Base-by-base conservation (phyloP, 2,329 filamentous ascomycete species). In the Drechslerella dactyloides region DNA sequence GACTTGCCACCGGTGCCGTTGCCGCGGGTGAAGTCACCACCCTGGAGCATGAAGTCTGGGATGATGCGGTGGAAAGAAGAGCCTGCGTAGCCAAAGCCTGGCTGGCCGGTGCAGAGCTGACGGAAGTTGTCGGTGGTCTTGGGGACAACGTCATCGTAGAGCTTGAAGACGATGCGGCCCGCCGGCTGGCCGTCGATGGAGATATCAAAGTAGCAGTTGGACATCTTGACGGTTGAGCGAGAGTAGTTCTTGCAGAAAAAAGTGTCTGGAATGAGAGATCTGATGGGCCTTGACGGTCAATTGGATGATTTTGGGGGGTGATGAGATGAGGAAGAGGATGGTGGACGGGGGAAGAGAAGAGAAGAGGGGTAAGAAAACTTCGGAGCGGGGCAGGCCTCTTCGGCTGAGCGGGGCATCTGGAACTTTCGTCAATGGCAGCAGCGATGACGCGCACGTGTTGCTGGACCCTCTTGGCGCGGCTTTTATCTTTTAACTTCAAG, bases 31-130 rank as follows among this genome's bases (percentile, higher is more conserved):
- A 94, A 93, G 83, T 94, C 90, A 80, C 90, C 90, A 77, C 90
- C 90, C 84, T 93, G 90, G 80, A 94, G 93, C 91, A 94, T 94
- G 83, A 94, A 94, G 76, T 88, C 80, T 84, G 91, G 90, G 85
- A 94, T 94, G 79, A 94, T 89, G 80, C 91, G 90, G 85, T 96
- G 91, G 87, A 96, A 96, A 78, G 81, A 84, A 57, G 90, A 93
- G 74, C 87, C 90, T 81, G 91, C 83, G 79, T 93, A 96, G 75
- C 90, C 90, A 78, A 87, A 93, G 78, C 90, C 90, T 84, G 93
- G 90, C 85, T 93, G 89, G 79, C 90, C 90, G 75, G 90, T 93
- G 76, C 90, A 89, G 75, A 96, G 85, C 79, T 89, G 88, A 77
- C 90, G 87, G 84, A 89, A 90, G 84, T 90, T 90, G 82, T 87